phyloP scores from a whole-genome alignment of 768 basidiomycete genomes.

The Lyophyllum semitale region DNA sequence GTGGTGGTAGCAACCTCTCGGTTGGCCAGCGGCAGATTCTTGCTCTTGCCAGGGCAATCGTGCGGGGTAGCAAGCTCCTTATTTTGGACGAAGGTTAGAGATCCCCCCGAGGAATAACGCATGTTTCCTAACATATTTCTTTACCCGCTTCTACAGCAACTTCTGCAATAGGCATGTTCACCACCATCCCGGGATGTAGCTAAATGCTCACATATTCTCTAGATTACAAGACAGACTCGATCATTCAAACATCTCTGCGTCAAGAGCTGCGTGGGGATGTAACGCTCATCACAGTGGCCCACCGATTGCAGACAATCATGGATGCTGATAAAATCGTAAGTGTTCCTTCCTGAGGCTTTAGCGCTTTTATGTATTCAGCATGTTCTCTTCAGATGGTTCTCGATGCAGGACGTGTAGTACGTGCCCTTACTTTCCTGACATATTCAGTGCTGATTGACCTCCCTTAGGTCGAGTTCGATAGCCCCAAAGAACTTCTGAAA shows the following conservation, averaged over 20 bases:
- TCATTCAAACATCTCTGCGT: constrained; percentile 72
- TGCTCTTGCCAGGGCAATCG: constrained; percentile 63
- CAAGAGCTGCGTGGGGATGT: constrained; percentile 61
- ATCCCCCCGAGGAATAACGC: constrained; percentile 24
- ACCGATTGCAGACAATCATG: constrained; percentile 69
- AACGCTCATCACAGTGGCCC: constrained; percentile 69
- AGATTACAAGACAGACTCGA: constrained; percentile 66
- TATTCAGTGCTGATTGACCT: background rate
- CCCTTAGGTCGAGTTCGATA: constrained; percentile 52
- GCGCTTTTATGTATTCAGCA: background rate
- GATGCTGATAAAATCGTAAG: constrained; percentile 60
- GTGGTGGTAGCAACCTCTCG: constrained; percentile 71
- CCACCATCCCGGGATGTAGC: background rate
- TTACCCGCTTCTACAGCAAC: constrained; percentile 37
- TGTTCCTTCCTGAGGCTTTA: constrained; percentile 14
- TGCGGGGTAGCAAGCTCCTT: constrained; percentile 59
- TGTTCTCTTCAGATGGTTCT: constrained; percentile 43
- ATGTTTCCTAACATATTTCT: constrained; percentile 27
- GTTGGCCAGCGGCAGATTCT: constrained; percentile 77
- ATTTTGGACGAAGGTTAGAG: constrained; percentile 61
- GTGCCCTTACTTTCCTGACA: constrained; percentile 4
- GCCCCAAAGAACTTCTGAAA: constrained; percentile 50
- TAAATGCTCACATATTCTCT: background rate
- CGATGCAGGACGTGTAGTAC: constrained; percentile 55
- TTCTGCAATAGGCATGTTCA: constrained; percentile 45